Evolutionary conservation across 768 basidiomycete species (phyloP), one percentile per base, ranked within the genome.

Genomic region (Macrolepiota albuminosa): DNA sequence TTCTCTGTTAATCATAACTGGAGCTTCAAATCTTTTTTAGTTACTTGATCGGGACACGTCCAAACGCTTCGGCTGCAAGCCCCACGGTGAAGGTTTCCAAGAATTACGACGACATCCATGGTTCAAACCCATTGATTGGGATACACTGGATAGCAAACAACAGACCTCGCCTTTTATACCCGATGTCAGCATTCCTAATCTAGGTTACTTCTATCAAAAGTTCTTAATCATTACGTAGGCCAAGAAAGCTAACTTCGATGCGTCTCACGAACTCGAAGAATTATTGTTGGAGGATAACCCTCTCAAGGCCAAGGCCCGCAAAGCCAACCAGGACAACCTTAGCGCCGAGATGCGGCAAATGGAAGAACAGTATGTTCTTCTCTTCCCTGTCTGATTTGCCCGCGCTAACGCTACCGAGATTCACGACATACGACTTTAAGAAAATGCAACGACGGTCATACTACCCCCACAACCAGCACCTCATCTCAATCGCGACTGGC

Each of bases 211-310:
- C 58, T 50, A 33, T 50, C 42, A 9, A 43, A 37, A 18, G 16
- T 18, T 40, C 4, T 52, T 10, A 50, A 48, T 50, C 10, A 53
- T 58, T 36, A 57, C 47, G 21, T 68, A 98, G 95, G 87, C 88
- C n/a, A 98, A 98, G 78, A 97, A 97, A 74, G 94, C 96, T 34
- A 98, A 99, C 73, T 99, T 99, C 70, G 96, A 99, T 70, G 95
- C 96, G 31, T 98, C 96, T 13, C 95, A 98, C 69, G 96, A 99
- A 73, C 77, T 99, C 39, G 96, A 99, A 69, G 96, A 99, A 74
- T 80, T 99, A 24, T 73, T 99, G 11, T 76, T 99, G 18, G 96
- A 99, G 73, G 95, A 98, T 70, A 98, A 98, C 67, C 96, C 96
- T 46, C 79, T 99, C 57, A 98, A 98, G 71, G 95, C 96, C 9